Evolutionary conservation across 169 alveolate species (phyloP), one percentile per base, ranked within the genome.

Genomic region (Perkinsus chesapeaki): DNA sequence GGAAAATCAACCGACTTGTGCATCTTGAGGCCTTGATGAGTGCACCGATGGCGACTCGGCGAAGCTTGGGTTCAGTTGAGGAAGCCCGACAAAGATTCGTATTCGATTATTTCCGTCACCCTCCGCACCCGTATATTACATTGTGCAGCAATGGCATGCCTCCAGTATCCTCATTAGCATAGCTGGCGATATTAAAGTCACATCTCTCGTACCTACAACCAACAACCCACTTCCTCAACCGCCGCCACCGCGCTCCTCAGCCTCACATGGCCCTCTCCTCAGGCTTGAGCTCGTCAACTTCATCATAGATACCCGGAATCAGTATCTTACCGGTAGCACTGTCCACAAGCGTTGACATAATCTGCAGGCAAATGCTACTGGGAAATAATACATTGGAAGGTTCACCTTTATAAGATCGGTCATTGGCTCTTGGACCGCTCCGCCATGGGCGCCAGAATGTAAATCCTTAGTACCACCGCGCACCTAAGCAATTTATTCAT

Each of bases 341-440:
- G 82, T 60, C 82, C 7, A 60, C 82, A 0, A 60, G 31, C 3
- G 82, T 12, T 1, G 82, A 7, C 82, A 60, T 60, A 16, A 60
- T 60, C 82, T 60, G 82, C 12, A 12, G 5, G 60, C 23, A 16
- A 60, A 16, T 27, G 9, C 27, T 19, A 47, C 27, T 47, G 72
- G 9, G 60, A 43, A 43, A 43, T 5, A 16, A 43, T 9, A 16
- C 23, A 16, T 5, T 16, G 60, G 5, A 43, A 43, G 60, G 60
- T 43, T 34, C 19, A 82, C 92, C 48, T 82, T 38, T 10, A 82
- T 12, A 12, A 82, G 43, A 39, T 82, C 92, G 39, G 39, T 39
- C 92, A 82, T 38, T 3, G 92, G 92, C 92, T 82, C 48, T 7
- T 82, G 43, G 48, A 82, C 92, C 3, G 92, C 92, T 38, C 92